Conservation (phyloP, 2,329 filamentous ascomycete genomes). For the Colletotrichum destructivum region DNA sequence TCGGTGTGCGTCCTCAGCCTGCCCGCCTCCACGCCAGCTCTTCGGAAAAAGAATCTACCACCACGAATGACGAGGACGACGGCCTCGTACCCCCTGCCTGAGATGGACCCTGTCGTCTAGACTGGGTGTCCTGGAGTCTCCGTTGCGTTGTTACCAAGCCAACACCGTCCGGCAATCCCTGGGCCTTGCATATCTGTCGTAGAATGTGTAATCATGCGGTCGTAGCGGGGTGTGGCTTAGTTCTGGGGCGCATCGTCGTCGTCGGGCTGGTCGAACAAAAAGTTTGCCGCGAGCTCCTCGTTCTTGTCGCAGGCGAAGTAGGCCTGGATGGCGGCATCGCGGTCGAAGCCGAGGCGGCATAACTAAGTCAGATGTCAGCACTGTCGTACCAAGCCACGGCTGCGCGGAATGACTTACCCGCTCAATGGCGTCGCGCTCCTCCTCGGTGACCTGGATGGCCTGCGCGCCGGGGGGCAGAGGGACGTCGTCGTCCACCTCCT, state of each 20-base stretch:
- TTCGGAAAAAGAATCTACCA: constrained; percentile 26
- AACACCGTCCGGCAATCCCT: constrained; percentile 37
- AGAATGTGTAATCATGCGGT: constrained; percentile 38
- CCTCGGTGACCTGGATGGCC: constrained; percentile 91
- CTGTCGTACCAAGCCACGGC: constrained; percentile 21
- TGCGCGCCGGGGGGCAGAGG: constrained; percentile 90
- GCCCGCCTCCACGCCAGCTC: constrained; percentile 22
- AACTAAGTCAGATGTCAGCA: constrained; percentile 67
- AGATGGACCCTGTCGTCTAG: constrained; percentile 13
- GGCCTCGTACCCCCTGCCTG: constrained; percentile 7
- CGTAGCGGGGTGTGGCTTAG: constrained; percentile 49
- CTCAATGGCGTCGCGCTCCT: constrained; percentile 97
- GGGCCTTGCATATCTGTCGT: constrained; percentile 40
- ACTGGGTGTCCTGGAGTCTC: constrained; percentile 20
- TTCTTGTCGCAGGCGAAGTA: constrained; percentile 99
- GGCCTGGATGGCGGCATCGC: constrained; percentile 94
- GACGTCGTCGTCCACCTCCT: constrained; percentile 88
- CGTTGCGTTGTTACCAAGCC: constrained; percentile 27
- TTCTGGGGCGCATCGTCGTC: constrained; percentile 76
- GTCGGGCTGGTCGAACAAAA: constrained; percentile 96
- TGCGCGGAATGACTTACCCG: constrained; percentile 70
- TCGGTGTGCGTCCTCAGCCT: constrained; percentile 17
- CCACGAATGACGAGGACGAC: constrained; percentile 14
- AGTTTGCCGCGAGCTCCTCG: constrained; percentile 97
- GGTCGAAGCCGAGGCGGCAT: constrained; percentile 92